Evolutionary conservation across 495 filamentous ascomycete genomes (phyloP).

Genomic region (Xylaria palmicola): DNA sequence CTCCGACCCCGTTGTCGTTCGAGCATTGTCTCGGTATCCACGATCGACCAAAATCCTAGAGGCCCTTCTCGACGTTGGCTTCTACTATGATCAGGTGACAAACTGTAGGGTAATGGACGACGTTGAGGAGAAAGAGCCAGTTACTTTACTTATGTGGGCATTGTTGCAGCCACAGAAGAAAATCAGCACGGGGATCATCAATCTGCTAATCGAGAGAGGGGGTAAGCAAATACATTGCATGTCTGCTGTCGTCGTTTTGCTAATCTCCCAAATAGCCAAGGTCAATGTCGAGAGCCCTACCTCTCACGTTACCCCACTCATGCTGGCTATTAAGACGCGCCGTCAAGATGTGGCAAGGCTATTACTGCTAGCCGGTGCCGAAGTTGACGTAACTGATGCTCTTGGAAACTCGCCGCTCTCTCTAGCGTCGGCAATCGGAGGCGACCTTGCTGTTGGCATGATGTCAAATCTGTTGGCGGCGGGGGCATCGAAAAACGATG

Average conservation of each 20-base stretch:
- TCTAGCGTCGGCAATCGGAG: conserved; percentile 46
- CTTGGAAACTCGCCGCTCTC: conserved; percentile 47
- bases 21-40: conserved; percentile 43
- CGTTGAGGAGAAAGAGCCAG: conserved; percentile 41
- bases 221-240: conserved; percentile 24
- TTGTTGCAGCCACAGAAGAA: conserved; percentile 50
- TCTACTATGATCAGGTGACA: conserved; percentile 45
- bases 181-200: conserved; percentile 44
- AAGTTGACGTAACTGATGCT: conserved; percentile 44
- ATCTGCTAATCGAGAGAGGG: conserved; percentile 40
- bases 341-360: conserved; percentile 44
- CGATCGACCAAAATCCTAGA: conserved; percentile 42
- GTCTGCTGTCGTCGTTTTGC: not conserved
- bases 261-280: conserved; percentile 34
- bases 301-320: conserved; percentile 47
- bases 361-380: conserved; percentile 44
- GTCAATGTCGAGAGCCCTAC: conserved; percentile 44
- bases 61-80: conserved; percentile 45
- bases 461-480: conserved; percentile 47
- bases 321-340: conserved; percentile 44
- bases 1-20: conserved; percentile 40
- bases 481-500: conserved; percentile 47
- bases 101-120: conserved; percentile 34
- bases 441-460: conserved; percentile 44
- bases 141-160: conserved; percentile 47